Percentiles rank a stretch among this genome's conserved stretches.
phyloP scores from a whole-genome alignment of 768 basidiomycete species.

The Fistulinella prunicolor region DNA sequence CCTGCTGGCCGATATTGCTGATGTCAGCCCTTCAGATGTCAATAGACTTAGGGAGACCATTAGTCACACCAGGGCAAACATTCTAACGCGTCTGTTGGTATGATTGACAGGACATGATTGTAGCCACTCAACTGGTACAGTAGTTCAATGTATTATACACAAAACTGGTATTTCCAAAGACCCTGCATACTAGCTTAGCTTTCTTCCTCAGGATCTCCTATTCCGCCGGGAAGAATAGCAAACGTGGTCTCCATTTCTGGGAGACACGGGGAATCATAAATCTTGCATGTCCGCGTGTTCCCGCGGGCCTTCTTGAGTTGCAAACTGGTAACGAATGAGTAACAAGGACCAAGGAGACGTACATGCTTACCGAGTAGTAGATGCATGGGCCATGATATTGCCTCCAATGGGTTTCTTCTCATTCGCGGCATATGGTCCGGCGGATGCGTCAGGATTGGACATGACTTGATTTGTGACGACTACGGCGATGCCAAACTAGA shows the following conservation, averaged over 20 bases:
- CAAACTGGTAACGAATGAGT: slow-evolving; percentile 45
- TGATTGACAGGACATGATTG: slow-evolving; percentile 26
- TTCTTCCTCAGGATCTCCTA: slow-evolving; percentile 94
- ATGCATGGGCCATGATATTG: slow-evolving; percentile 99
- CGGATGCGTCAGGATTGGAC: slow-evolving; percentile 95
- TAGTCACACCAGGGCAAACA: slow-evolving; percentile 76
- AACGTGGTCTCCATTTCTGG: slow-evolving; percentile 97
- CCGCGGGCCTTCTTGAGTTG: slow-evolving; percentile 92
- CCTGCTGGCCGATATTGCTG: slow-evolving; percentile 94
- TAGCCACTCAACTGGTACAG: slow-evolving; percentile 53
- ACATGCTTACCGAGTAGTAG: slow-evolving; percentile 78
- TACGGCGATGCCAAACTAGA: slow-evolving; percentile 94
- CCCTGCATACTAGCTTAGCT: slow-evolving; percentile 32
- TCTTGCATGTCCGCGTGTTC: slow-evolving; percentile 90
- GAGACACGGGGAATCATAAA: slow-evolving; percentile 96
- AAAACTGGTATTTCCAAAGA: background rate
- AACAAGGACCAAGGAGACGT: background rate
- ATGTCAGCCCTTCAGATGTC: slow-evolving; percentile 80
- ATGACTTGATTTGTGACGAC: slow-evolving; percentile 99
- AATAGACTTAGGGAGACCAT: slow-evolving; percentile 76
- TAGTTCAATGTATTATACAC: slow-evolving; percentile 16
- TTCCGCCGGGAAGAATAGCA: slow-evolving; percentile 87
- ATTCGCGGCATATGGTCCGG: slow-evolving; percentile 82
- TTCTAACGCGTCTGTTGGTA: slow-evolving; percentile 83
- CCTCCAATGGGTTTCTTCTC: slow-evolving; percentile 99